These are phyloP conservation scores for Leccinum uliginosum DNA, from an alignment of 768 basidiomycete genomes.

Conservation along the genomic window DNA sequence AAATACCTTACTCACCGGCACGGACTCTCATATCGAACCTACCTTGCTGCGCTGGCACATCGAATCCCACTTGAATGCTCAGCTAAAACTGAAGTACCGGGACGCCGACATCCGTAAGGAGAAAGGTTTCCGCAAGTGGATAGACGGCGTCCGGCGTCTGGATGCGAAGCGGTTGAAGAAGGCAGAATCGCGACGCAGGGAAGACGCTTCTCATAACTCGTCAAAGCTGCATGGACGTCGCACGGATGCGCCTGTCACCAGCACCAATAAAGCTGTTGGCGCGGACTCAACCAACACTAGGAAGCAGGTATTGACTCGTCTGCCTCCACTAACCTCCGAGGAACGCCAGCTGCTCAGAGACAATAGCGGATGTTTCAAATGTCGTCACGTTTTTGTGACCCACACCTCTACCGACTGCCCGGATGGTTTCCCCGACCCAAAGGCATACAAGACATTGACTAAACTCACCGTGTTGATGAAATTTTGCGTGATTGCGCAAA, in stretches of 20 bases:
- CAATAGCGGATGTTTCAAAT: conserved; percentile 26
- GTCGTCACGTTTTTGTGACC: background rate
- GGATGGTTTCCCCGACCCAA: background rate
- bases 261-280: too few species aligned
- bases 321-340: background rate
- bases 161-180: background rate
- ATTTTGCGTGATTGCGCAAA: too few species aligned
- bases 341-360: conserved; percentile 12
- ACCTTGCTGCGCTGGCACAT: background rate
- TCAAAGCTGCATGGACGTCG: too few species aligned
- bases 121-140: background rate
- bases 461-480: background rate
- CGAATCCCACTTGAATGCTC: background rate
- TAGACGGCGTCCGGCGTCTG: background rate
- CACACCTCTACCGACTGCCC: background rate
- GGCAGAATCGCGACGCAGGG: background rate
- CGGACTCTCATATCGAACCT: background rate
- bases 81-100: background rate
- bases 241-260: too few species aligned
- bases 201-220: background rate
- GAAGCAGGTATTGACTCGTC: too few species aligned
- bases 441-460: background rate
- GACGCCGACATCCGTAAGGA: background rate
- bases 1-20: background rate
- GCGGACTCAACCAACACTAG: background rate